These are phyloP conservation scores for Cornus suecica DNA, from an alignment of 148 eudicot species.

Conservation along the genomic window DNA sequence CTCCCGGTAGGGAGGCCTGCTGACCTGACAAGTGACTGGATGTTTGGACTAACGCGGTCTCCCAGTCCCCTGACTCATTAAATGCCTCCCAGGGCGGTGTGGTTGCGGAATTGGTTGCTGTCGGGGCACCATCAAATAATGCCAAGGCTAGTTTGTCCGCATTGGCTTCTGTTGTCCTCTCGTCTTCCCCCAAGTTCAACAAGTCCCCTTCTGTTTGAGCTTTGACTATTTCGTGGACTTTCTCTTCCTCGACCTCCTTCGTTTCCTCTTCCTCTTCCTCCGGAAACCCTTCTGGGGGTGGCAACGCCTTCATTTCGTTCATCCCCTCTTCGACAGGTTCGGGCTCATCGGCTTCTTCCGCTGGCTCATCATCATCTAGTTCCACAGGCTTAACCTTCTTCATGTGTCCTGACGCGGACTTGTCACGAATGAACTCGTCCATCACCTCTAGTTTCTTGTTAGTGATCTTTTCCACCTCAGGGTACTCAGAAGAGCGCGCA, in stretches of 20 bases:
- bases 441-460: constrained; percentile 63
- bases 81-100: constrained; percentile 65
- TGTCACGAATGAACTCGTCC: constrained; percentile 70
- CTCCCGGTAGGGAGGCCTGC: constrained; percentile 52
- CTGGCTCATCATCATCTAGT: constrained; percentile 19
- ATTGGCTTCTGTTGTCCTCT: constrained; percentile 40
- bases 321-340: constrained; percentile 41
- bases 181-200: constrained; percentile 51
- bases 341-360: constrained; percentile 19
- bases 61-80: constrained; percentile 65
- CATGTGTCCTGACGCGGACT: constrained; percentile 25
- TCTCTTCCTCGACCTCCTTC: constrained; percentile 16
- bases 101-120: constrained; percentile 8
- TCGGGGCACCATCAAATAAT: constrained; percentile 45
- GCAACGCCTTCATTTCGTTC: constrained; percentile 67
- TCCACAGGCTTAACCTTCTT: constrained; percentile 10
- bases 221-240: constrained; percentile 7
- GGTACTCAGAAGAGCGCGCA: constrained; percentile 66
- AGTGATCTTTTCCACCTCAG: constrained; percentile 61
- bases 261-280: constrained; percentile 26
- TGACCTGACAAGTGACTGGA: constrained; percentile 71
- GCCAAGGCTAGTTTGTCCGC: constrained; percentile 64
- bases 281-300: constrained; percentile 46
- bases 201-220: constrained; percentile 51
- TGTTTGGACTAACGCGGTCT: constrained; percentile 63